Evolutionary conservation across 140 eudicot genomes (phyloP), one percentile per base, ranked within the genome.

Genomic region (Erigeron philadelphicus): DNA sequence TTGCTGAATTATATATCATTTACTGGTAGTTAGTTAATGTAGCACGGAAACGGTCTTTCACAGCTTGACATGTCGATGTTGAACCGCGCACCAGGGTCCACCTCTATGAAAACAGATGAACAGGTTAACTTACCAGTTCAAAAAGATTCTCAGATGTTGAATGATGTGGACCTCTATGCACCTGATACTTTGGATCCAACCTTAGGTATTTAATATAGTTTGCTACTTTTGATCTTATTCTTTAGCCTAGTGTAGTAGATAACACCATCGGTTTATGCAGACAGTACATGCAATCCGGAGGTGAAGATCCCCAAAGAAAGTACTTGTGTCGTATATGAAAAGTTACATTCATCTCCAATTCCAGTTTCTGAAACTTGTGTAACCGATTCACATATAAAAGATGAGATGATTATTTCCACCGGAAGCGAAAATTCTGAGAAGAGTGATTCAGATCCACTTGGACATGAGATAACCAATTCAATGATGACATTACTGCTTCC

Each of bases 401-500:
- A 84, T 63, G 90, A 72, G 21, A 63, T 57, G 40, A 80, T 63
- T 50, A 46, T 83, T 40, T 72, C 74, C 71, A 41, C 72, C 50
- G 79, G 72, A 44, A 71, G 65, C 70, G 81, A 74, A n/a, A 49
- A 61, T 70, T 86, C 88, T 49, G 87, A 86, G 54, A 88, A 78
- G 78, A 76, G 74, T 82, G 88, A 83, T 47, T 57, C 59, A 50
- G 97, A 94, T 78, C 82, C 84, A 23, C 66, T 70, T 77, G 95
- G 86, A 72, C 88, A 81, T 23, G 96, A 86, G 40, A 83, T 84
- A 71, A 75, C 86, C 53, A 81, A 81, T 18, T 89, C 99, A 81
- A 94, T 94, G 99, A 85, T 94, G 86, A 71, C 86, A 15, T 46
- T 89, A 59, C 78, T 94, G 68, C 99, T 94, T 74, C 99, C 99